Evolutionary conservation across 768 basidiomycete genomes (phyloP).

Genomic region (Chalciporus sphaerocephalus): DNA sequence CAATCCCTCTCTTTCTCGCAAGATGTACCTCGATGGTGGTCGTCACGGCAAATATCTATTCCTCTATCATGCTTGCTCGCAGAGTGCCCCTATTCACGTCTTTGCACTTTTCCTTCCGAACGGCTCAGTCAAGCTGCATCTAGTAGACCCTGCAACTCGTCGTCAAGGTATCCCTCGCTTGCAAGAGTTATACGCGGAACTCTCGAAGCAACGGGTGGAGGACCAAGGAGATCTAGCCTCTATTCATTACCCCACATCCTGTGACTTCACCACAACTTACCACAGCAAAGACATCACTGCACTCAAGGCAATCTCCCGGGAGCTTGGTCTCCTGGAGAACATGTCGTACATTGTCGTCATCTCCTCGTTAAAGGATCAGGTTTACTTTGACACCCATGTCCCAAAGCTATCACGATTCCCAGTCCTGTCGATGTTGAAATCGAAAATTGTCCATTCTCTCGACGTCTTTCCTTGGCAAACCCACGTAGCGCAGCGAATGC

Average conservation of each 20-base stretch:
- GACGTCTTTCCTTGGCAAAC: slow-evolving; percentile 89
- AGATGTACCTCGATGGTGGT: slow-evolving; percentile 72
- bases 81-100: slow-evolving; percentile 72
- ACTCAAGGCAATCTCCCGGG: slow-evolving; percentile 81
- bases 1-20: slow-evolving; percentile 50
- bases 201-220: slow-evolving; percentile 48
- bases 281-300: slow-evolving; percentile 77
- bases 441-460: slow-evolving; percentile 65
- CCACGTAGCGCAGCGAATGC: slow-evolving; percentile 76
- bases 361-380: slow-evolving; percentile 80
- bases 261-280: slow-evolving; percentile 66
- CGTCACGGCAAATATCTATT: slow-evolving; percentile 72
- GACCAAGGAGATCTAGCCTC: slow-evolving; percentile 41
- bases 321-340: slow-evolving; percentile 71
- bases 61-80: slow-evolving; percentile 81
- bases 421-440: slow-evolving; percentile 79
- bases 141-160: slow-evolving; percentile 87
- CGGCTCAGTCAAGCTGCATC: slow-evolving; percentile 68
- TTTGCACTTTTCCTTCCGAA: slow-evolving; percentile 82
- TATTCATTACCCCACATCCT: slow-evolving; percentile 59
- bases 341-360: slow-evolving; percentile 73
- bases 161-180: slow-evolving; percentile 79
- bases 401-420: slow-evolving; percentile 82
- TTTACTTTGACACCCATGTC: slow-evolving; percentile 72
- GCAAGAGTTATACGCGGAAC: slow-evolving; percentile 66